Conservation (phyloP, 2,329 filamentous ascomycete genomes). For the Periglandula ipomoeae region DNA sequence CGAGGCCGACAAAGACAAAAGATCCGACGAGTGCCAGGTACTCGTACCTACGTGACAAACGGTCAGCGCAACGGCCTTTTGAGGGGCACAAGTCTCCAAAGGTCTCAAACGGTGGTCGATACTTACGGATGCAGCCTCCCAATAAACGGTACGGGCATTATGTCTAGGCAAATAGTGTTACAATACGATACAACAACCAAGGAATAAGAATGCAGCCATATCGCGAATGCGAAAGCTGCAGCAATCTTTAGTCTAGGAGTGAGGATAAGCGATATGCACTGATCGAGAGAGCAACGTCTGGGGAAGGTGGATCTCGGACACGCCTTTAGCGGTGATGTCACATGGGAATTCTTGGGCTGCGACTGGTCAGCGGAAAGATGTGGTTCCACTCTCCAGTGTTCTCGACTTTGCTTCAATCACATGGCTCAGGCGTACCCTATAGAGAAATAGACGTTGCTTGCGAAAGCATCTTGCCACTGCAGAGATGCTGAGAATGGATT, state of each 20-base stretch:
- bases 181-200: background rate
- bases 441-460: too few relatives aligned
- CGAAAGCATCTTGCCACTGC: too few relatives aligned
- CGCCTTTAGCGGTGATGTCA: slow-evolving; percentile 8
- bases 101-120: slow-evolving; percentile 1
- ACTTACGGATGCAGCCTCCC: slow-evolving; percentile 44
- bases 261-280: background rate
- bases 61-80: background rate
- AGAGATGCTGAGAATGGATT: too few relatives aligned
- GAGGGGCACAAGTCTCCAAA: slow-evolving; percentile 5
- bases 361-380: background rate
- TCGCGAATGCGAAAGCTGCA: background rate
- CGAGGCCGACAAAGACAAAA: slow-evolving; percentile 71
- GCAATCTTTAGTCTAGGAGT: background rate
- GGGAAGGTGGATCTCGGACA: slow-evolving; percentile 2
- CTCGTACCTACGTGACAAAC: slow-evolving; percentile 51
- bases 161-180: background rate
- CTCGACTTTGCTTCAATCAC: too few relatives aligned
- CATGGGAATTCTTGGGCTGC: background rate
- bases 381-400: background rate
- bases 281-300: background rate
- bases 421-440: too few relatives aligned
- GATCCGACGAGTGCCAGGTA: slow-evolving; percentile 82
- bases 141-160: slow-evolving; percentile 44
- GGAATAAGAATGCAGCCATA: background rate